Percentiles rank a stretch among this genome's conserved stretches.
phyloP scores from a whole-genome alignment of 495 filamentous ascomycete genomes.

The Xylaria longipes region DNA sequence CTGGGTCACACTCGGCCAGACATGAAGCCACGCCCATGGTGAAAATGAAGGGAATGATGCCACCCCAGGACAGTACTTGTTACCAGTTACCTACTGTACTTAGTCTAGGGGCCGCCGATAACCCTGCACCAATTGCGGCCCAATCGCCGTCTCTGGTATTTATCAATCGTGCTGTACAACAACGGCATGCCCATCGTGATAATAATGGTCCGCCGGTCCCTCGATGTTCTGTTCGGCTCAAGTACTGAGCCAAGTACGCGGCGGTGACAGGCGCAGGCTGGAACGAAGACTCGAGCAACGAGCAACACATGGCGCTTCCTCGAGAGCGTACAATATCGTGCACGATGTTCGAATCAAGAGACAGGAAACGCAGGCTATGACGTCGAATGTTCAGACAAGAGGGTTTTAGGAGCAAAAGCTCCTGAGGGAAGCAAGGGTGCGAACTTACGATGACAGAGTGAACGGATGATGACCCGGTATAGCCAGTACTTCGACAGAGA shows the following conservation, averaged over 20 bases:
- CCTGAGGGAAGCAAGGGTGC: slow-evolving; percentile 14
- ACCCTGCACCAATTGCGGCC: slow-evolving; percentile 13
- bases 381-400: slow-evolving; percentile 4
- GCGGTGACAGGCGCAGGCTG: background rate
- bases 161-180: too few relatives aligned
- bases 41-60: slow-evolving; percentile 9
- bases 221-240: background rate
- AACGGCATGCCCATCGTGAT: background rate
- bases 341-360: background rate
- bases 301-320: background rate
- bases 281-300: background rate
- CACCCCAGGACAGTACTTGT: slow-evolving; percentile 13
- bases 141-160: background rate
- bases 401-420: slow-evolving; percentile 21
- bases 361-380: slow-evolving; percentile 4
- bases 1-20: slow-evolving; percentile 17
- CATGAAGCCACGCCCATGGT: slow-evolving; percentile 8
- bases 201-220: background rate
- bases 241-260: background rate
- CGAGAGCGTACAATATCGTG: background rate
- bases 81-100: background rate
- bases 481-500: background rate
- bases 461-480: background rate
- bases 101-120: background rate
- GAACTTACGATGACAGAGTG: background rate